These are phyloP conservation scores for Westerdykella aurantiaca DNA, from an alignment of 2,329 filamentous ascomycete species.

Conservation along the genomic window DNA sequence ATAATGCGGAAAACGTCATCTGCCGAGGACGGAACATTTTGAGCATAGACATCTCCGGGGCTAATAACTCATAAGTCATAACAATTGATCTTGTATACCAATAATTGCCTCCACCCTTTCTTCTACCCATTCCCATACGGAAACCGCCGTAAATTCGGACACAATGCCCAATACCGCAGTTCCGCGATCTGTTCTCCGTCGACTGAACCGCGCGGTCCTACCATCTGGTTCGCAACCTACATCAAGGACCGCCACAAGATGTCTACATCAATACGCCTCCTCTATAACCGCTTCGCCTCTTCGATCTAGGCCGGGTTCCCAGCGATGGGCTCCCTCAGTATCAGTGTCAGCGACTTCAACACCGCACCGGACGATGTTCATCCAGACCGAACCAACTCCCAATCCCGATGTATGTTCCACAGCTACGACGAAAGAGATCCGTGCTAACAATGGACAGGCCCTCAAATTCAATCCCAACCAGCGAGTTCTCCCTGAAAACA, in stretches of 20 bases:
- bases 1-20: constrained; percentile 22
- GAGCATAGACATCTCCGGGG: background rate
- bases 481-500: constrained; percentile 67
- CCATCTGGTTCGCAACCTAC: constrained; percentile 17
- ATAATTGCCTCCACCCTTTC: background rate
- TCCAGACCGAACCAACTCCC: constrained; percentile 91
- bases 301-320: constrained; percentile 26
- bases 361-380: constrained; percentile 74
- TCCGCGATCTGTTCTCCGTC: constrained; percentile 25
- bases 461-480: constrained; percentile 95
- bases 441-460: constrained; percentile 40
- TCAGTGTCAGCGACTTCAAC: constrained; percentile 9
- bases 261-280: constrained; percentile 30
- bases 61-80: constrained; percentile 2
- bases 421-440: background rate
- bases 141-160: background rate
- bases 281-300: constrained; percentile 28
- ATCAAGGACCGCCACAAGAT: constrained; percentile 27
- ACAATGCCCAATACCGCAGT: constrained; percentile 26
- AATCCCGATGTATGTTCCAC: constrained; percentile 67
- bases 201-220: constrained; percentile 19
- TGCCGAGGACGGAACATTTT: constrained; percentile 12
- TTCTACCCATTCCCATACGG: background rate
- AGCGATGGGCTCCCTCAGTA: constrained; percentile 18
- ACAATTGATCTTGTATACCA: constrained; percentile 10